Base-by-base conservation (phyloP, 495 filamentous ascomycete species). In the Bathelium albidoporum region DNA sequence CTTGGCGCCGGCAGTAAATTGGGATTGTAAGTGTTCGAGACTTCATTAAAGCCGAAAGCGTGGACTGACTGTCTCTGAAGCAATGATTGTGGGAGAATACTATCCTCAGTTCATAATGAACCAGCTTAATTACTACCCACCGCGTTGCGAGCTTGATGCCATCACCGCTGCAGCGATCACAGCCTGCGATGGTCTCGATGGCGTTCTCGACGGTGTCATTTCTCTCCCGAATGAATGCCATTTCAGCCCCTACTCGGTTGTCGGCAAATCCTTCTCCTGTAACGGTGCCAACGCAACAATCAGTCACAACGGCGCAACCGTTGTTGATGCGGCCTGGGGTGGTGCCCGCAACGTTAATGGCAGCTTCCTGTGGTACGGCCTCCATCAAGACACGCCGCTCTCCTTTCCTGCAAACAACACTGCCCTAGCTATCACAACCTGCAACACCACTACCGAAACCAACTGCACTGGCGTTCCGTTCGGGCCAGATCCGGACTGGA, bases 171-270 rank as follows among this genome's bases (percentile, higher is more conserved):
- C 69, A 1, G 74, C 74, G 0, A 66, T 77, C 14, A 28, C 39
- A 10, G 69, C 63, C 7, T 80, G 78, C 58, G 78, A 81, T 64
- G 65, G 52, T 1, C 58, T 69, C 26, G 78, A 80, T 59, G 76
- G 73, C 1, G 55, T 76, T 1, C 41, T 73, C 3, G 68, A 71
- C 2, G 26, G 39, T 0, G 74, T 75, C 44, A 71, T 68, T 68
- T 22, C 76, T 70, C 0, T 58, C 64, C 43, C 66, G 74, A 18
- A 64, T 65, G 12, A 66, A 74, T 62, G 70, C 69, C 1, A 72
- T 64, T 36, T 77, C 49, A 68, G 71, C 2, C 22, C 71, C 0
- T 12, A 63, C 9, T 62, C 41, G 55, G 18, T 59, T 32, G 26
- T 62, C 68, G 22, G 69, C 64, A n/a, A 59, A 69, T 66, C 32